Base-by-base conservation (phyloP, 768 basidiomycete genomes). In the Pleurotus djamor region DNA sequence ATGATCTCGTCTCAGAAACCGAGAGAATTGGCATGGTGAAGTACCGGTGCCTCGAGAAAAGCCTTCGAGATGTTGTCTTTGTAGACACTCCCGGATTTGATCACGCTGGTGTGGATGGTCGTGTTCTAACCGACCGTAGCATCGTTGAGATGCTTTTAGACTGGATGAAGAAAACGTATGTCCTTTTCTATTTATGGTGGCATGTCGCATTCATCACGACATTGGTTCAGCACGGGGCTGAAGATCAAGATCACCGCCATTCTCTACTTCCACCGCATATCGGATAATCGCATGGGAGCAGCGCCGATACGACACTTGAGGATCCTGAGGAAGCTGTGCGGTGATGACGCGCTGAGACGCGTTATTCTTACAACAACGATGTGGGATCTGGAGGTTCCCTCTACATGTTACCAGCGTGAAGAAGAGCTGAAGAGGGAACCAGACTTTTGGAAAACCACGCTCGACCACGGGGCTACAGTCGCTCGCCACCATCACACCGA, bases 251-350 rank as follows among this genome's bases (percentile, higher is more conserved):
- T 68, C 7, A 51, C 59, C 13, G 67, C 62, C 16, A 32, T 68
- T 35, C 35, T 68, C 5, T 68, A 68, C 33, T 52, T 68, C 6
- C 67, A 68, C 37, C 38, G 59, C 13, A 66, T 65, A 16, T 12
- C 34, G 28, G 72, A 76, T 47, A 64, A 70, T 60, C 62, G 72
- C 21, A 70, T 75, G 66, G 70, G 70, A 43, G 72, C 75, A 21
- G 67, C 69, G 6, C 72, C 74, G 37, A 68, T 66, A 36, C 71
- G 70, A 61, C 79, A 79, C 63, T 73, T 78, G 47, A 67, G 66
- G n/a, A 72, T 80, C 65, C 80, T 80, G 64, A 69, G 70, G 43
- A 69, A 78, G 48, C 70, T 79, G 17, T 80, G 79, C 62, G 78
- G 61, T 4, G 38, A 37, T 2, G 35, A 33, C 17, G 59, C 61